phyloP scores from a whole-genome alignment of 768 basidiomycete species.

The Lyophyllum semitale region DNA sequence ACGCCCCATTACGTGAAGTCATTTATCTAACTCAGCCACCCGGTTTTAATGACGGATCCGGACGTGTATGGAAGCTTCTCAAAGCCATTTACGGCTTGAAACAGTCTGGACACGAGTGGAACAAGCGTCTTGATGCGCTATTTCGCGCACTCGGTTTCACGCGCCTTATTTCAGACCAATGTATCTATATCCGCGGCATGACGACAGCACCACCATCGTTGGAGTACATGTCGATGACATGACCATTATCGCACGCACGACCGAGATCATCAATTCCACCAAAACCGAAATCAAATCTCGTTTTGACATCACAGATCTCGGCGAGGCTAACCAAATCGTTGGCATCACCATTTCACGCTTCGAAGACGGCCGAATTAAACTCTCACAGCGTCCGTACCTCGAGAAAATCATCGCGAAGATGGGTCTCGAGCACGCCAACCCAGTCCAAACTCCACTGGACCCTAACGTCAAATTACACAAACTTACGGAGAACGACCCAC shows the following conservation, averaged over 20 bases:
- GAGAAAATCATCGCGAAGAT: constrained; percentile 25
- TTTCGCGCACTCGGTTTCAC: constrained; percentile 19
- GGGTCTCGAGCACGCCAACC: constrained; percentile 21
- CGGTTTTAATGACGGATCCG: constrained; percentile 24
- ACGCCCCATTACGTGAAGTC: constrained; percentile 27
- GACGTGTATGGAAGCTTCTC: constrained; percentile 11
- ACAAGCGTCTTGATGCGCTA: constrained; percentile 21
- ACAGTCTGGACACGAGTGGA: constrained; percentile 29
- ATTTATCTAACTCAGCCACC: constrained; percentile 42
- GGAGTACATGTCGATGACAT: constrained; percentile 37
- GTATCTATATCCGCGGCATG: constrained; percentile 15
- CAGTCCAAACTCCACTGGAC: constrained; percentile 24
- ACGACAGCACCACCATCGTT: not conserved
- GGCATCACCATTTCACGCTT: constrained; percentile 30
- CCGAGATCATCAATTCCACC: constrained; percentile 11
- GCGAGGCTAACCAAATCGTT: constrained; percentile 28
- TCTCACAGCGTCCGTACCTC: constrained; percentile 31
- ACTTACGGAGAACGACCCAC: not conserved
- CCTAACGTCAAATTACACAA: constrained; percentile 20
- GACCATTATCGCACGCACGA: constrained; percentile 18
- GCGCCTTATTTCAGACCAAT: constrained; percentile 19
- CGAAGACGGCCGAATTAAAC: constrained; percentile 21
- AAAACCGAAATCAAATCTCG: constrained; percentile 19
- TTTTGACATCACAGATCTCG: constrained; percentile 31
- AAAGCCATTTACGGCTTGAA: constrained; percentile 40